Conservation (phyloP, 345 rosid genomes). For the Rhodamnia rubescens region DNA sequence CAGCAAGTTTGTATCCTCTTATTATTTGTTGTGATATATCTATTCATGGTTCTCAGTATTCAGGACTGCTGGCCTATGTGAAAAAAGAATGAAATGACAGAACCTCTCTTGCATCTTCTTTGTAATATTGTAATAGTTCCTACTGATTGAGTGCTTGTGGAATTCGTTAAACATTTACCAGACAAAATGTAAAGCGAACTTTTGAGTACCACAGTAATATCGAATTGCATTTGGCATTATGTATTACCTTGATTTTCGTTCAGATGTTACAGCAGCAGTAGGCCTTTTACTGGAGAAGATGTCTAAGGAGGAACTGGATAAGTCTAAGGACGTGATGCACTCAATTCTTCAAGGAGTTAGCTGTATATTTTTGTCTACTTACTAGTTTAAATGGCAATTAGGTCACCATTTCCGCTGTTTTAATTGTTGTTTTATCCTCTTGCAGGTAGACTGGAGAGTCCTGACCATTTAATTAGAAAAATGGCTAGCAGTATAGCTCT, state of each 20-base stretch:
- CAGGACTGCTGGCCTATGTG: background rate
- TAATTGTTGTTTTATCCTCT: slow-evolving; percentile 13
- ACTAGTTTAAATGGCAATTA: slow-evolving; percentile 8
- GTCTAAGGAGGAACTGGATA: slow-evolving; percentile 74
- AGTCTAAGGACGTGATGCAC: slow-evolving; percentile 68
- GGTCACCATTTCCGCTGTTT: slow-evolving; percentile 2
- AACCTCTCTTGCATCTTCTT: background rate
- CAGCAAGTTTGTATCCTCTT: slow-evolving; percentile 97
- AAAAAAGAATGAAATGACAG: background rate
- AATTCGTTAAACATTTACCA: background rate
- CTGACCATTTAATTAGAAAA: slow-evolving; percentile 60
- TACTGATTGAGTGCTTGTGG: background rate
- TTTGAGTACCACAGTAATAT: background rate
- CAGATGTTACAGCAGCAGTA: slow-evolving; percentile 81
- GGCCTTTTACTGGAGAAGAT: slow-evolving; percentile 87
- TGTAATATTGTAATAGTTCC: background rate
- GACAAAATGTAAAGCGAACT: background rate
- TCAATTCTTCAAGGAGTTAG: slow-evolving; percentile 89
- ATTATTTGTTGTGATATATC: background rate
- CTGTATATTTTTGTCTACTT: slow-evolving; percentile 35
- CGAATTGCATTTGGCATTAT: background rate
- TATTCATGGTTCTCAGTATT: background rate
- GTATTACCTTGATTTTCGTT: background rate
- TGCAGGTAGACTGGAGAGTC: slow-evolving; percentile 89
- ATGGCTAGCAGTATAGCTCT: slow-evolving; percentile 88